Evolutionary conservation across 2,329 filamentous ascomycete genomes (phyloP).

Genomic region (Echinosphaeria canescens): DNA sequence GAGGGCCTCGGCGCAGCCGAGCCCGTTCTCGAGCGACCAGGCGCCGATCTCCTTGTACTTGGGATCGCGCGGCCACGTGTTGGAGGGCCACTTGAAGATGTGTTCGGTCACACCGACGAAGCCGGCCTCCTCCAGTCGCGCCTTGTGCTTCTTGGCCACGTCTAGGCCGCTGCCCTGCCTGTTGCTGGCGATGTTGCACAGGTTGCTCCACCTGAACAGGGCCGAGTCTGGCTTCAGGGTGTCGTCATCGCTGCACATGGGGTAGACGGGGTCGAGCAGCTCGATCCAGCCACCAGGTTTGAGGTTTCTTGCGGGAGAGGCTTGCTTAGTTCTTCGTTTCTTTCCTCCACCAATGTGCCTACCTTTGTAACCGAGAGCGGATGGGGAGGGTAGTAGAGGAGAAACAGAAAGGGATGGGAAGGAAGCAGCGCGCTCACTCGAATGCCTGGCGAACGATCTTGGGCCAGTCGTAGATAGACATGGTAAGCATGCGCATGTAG

Average conservation of each 20-base stretch:
- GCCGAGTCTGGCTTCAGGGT: slow-evolving; percentile 5
- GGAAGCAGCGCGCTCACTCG: no score
- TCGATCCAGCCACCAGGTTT: slow-evolving; percentile 2
- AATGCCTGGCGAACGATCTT: slow-evolving; percentile 14
- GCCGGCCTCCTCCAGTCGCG: slow-evolving; percentile 9
- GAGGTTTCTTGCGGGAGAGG: no score
- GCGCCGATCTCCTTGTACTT: background rate
- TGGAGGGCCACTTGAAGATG: slow-evolving; percentile 10
- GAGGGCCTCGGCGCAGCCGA: background rate
- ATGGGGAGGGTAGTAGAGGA: no score
- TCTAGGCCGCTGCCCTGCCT: slow-evolving; percentile 5
- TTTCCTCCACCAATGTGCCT: no score
- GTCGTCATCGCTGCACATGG: slow-evolving; percentile 8
- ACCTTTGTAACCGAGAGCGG: no score
- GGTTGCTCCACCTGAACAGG: slow-evolving; percentile 5
- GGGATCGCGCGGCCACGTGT: slow-evolving; percentile 10
- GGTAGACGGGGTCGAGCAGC: background rate
- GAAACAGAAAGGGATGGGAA: no score
- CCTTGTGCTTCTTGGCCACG: slow-evolving; percentile 7
- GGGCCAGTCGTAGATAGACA: slow-evolving; percentile 13
- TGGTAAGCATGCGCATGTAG: slow-evolving; percentile 16
- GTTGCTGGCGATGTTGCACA: background rate
- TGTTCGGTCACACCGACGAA: slow-evolving; percentile 12
- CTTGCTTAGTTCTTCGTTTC: no score
- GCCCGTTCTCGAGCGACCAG: slow-evolving; percentile 1